Conservation (phyloP, 2,329 filamentous ascomycete genomes). For the Xylaria polymorpha region DNA sequence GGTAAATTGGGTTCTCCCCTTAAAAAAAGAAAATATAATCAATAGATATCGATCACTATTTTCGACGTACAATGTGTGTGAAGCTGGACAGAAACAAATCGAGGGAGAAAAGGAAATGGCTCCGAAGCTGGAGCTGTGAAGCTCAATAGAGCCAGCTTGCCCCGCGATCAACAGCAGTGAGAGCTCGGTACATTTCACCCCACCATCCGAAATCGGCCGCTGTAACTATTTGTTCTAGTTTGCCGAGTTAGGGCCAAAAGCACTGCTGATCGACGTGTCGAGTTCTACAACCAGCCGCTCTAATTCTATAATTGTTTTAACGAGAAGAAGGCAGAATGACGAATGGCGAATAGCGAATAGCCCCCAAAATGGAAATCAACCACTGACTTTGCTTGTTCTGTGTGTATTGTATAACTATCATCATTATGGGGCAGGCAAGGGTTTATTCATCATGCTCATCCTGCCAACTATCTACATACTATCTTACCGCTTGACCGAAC, state of each 20-base stretch:
- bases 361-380: background rate
- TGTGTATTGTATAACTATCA: background rate
- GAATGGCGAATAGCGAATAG: background rate
- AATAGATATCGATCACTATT: background rate
- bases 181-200: constrained; percentile 36
- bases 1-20: background rate
- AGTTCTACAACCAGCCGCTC: too few relatives aligned
- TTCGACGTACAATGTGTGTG: background rate
- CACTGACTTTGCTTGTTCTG: background rate
- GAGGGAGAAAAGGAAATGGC: constrained; percentile 13
- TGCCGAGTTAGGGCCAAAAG: background rate
- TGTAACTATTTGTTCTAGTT: background rate
- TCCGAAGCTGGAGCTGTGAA: constrained; percentile 32
- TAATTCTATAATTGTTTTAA: background rate
- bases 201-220: constrained; percentile 44
- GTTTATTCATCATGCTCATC: too few relatives aligned
- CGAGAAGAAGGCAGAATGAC: background rate
- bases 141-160: constrained; percentile 20
- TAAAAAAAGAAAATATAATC: background rate
- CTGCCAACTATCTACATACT: too few relatives aligned
- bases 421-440: background rate
- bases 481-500: too few relatives aligned
- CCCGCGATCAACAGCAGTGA: constrained; percentile 31
- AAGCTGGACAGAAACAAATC: constrained; percentile 1
- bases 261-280: background rate